Evolutionary conservation across 176 grass and related monocot species (phyloP), one percentile per base, ranked within the genome.

Genomic region (Bonia amplexicaulis): DNA sequence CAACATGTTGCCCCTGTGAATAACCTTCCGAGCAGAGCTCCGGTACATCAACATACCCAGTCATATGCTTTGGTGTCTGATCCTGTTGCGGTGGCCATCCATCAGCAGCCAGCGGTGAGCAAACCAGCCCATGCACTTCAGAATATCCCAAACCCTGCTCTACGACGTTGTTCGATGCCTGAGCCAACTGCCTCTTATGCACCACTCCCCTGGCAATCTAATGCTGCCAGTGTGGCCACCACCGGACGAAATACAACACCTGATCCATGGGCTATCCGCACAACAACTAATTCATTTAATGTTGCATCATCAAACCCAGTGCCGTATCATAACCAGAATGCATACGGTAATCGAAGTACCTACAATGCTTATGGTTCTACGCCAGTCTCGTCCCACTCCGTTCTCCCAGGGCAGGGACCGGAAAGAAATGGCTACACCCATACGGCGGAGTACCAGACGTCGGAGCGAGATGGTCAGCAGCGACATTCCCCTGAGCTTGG

Each of bases 401-500:
- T 66, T 60, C 66, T 61, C 20, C 60, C 82, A 13, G 87, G 57
- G 17, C 62, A 68, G 20, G 44, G 70, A 44, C 33, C 42, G 51
- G 83, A 86, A 31, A 80, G 85, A 42, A 84, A 87, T 80, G 80
- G 67, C 27, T 90, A 75, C n/a, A 23, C 51, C 26, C 67, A 58
- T 16, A 19, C 49, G 1, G 20, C 49, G 0, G 80, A 80, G 59
- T 74, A 79, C 69, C 84, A 80, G 55, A 23, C 42, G 3, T 9
- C 1, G 6, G 84, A 9, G 3, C 80, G 69, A 19, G 80, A 69
- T 0, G 14, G 12, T 35, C 49, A 22, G 6, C 41, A 23, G 40
- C 80, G 69, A 22, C 75, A 39, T 57, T 87, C 89, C 17, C 85
- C 85, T 9, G 95, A 92, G 61, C 85, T 84, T 29, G 82, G 83